Base-by-base conservation (phyloP, 2,329 filamentous ascomycete species). In the Acephala macrosclerotiorum region DNA sequence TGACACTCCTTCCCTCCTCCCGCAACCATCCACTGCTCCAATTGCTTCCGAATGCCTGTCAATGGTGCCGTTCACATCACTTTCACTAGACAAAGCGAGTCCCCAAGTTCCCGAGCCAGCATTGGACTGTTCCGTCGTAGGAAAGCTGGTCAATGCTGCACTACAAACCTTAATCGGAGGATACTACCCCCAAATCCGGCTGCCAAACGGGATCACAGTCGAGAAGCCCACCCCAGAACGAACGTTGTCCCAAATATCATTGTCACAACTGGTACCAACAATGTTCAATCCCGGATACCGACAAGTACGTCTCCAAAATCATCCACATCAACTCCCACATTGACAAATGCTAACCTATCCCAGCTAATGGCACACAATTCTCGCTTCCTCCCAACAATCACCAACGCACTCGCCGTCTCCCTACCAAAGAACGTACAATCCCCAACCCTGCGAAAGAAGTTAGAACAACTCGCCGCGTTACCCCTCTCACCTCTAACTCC, bases 221-320 rank as follows among this genome's bases (percentile, higher is more conserved):
- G n/a, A 64, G 8, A 68, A 64, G 36, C 58, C 61, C 26, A 59
- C 40, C 3, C 68, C 64, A 0, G 57, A 40, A 35, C 51, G 55
- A 20, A 59, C 68, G 12, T 60, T 74, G 26, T 70, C 69, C 22
- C 61, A 26, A 35, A 56, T 55, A 20, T 60, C 68, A 16, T 60
- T 74, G 26, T 70, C 69, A n/a, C 61, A 26, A 9, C 58, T 73
- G 16, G 65, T 67, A 16, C 74, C 74, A 1, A 57, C 58, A 9
- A 61, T 74, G 14, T 76, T 75, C 66, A 71, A 67, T 65, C 72
- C 73, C 6, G 73, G 70, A 0, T 75, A 74, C 45, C 70, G 69
- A 63, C 63, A 74, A 60, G 74, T 74, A 68, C 9, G 35, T 36
- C 38, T 33, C 42, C n/a, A 22, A n/a, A 47, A 14, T 8, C 3